These are phyloP conservation scores for Taxillus chinensis DNA, from an alignment of 164 flowering plant species.

Conservation along the genomic window DNA sequence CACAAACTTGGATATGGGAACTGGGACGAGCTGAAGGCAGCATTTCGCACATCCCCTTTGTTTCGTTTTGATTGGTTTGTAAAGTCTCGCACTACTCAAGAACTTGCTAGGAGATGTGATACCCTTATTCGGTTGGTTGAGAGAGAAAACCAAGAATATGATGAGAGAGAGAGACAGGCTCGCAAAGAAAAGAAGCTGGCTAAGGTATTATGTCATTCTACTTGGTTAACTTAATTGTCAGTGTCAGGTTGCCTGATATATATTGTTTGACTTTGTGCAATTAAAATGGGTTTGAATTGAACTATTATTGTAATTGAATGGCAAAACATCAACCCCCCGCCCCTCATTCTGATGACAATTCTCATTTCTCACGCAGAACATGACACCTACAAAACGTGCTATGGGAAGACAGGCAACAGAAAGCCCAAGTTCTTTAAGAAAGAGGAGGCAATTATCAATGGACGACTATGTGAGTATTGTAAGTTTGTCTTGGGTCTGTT, in stretches of 20 bases:
- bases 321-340: too few relatives aligned
- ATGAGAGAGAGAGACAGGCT: slow-evolving; percentile 96
- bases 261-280: too few relatives aligned
- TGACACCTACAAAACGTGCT: slow-evolving; percentile 80
- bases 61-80: slow-evolving; percentile 99
- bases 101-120: slow-evolving; percentile 96
- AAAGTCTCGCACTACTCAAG: slow-evolving; percentile 97
- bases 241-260: too few relatives aligned
- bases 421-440: slow-evolving; percentile 49
- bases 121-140: slow-evolving; percentile 87
- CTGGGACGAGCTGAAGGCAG: slow-evolving; percentile 99
- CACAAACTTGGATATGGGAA: slow-evolving; percentile 98
- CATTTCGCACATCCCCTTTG: slow-evolving; percentile 85
- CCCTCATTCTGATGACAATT: too few relatives aligned
- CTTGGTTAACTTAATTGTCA: too few relatives aligned
- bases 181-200: slow-evolving; percentile 96
- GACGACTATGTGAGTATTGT: slow-evolving; percentile 69
- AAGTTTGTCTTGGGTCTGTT: slow-evolving; percentile 8
- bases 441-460: slow-evolving; percentile 66
- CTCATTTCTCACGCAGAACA: slow-evolving; percentile 21
- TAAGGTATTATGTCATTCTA: slow-evolving; percentile 40
- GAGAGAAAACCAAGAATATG: slow-evolving; percentile 92
- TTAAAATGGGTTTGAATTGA: too few relatives aligned
- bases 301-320: too few relatives aligned
- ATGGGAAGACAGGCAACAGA: slow-evolving; percentile 42